Conservation (phyloP, 2,329 filamentous ascomycete species). For the Aspergillus sergii region DNA sequence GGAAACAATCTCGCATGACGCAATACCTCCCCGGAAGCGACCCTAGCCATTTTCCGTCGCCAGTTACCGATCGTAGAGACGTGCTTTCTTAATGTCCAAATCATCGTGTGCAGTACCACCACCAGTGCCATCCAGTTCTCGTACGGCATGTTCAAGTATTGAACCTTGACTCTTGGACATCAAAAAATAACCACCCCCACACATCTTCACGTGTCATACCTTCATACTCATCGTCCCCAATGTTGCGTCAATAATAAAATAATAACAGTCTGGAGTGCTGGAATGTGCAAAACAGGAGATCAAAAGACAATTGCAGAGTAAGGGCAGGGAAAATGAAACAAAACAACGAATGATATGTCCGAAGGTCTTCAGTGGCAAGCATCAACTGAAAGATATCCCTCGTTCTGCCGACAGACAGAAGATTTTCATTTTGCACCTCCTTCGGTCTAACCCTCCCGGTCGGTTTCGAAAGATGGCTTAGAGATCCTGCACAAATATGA, state of each 20-base stretch:
- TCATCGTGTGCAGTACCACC: slow-evolving; percentile 9
- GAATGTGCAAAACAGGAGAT: slow-evolving; percentile 14
- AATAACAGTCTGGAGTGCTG: slow-evolving; percentile 18
- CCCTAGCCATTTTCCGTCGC: slow-evolving; percentile 50
- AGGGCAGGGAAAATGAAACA: slow-evolving; percentile 15
- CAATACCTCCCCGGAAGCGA: slow-evolving; percentile 51
- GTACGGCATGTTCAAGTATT: slow-evolving; percentile 17
- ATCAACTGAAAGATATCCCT: slow-evolving; percentile 23
- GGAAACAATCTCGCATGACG: slow-evolving; percentile 37
- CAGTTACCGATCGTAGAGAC: slow-evolving; percentile 27
- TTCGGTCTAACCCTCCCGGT: slow-evolving; percentile 31
- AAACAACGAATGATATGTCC: slow-evolving; percentile 19
- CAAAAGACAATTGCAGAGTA: slow-evolving; percentile 16
- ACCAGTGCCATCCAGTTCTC: slow-evolving; percentile 14
- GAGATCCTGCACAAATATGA: slow-evolving; percentile 17
- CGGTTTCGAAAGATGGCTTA: slow-evolving; percentile 14
- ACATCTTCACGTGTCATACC: slow-evolving; percentile 25
- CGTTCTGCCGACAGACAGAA: slow-evolving; percentile 26
- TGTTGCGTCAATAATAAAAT: slow-evolving; percentile 30
- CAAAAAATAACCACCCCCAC: slow-evolving; percentile 22
- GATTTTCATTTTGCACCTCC: slow-evolving; percentile 36
- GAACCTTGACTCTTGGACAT: slow-evolving; percentile 11
- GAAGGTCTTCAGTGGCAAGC: slow-evolving; percentile 22
- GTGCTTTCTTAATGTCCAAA: slow-evolving; percentile 13
- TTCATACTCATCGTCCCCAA: slow-evolving; percentile 29